These are phyloP conservation scores for Medicago lupulina DNA, from an alignment of 306 rosid species.

Conservation along the genomic window DNA sequence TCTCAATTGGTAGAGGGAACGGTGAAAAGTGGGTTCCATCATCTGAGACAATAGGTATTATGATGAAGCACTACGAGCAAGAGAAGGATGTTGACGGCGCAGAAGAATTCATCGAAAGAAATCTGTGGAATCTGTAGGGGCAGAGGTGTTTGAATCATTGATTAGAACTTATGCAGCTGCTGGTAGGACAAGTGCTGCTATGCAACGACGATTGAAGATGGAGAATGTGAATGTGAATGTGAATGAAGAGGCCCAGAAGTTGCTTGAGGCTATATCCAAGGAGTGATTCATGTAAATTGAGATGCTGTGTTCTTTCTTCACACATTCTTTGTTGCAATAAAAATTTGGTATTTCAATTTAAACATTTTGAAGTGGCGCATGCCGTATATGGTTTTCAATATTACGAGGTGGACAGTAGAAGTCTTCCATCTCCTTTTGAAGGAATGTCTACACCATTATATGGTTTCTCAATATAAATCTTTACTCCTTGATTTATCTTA, in stretches of 20 bases:
- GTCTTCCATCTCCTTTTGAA: too few species aligned
- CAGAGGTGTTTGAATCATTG: constrained; percentile 74
- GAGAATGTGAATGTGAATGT: constrained; percentile 79
- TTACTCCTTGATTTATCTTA: too few species aligned
- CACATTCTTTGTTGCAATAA: constrained; percentile 44
- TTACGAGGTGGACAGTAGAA: too few species aligned
- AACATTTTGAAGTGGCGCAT: constrained; percentile 34
- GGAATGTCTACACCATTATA: too few species aligned
- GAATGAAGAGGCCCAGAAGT: constrained; percentile 61
- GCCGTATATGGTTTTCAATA: too few species aligned
- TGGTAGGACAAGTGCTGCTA: constrained; percentile 63
- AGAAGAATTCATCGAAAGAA: constrained; percentile 75
- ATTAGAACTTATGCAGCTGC: constrained; percentile 83
- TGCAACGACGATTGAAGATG: constrained; percentile 79
- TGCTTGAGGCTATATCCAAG: constrained; percentile 67
- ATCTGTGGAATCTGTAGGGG: constrained; percentile 54
- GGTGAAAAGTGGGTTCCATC: constrained; percentile 79
- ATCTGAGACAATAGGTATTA: constrained; percentile 44
- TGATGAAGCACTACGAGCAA: constrained; percentile 74
- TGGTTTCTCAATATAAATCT: too few species aligned
- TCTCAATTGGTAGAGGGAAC: constrained; percentile 68
- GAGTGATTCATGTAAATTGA: constrained; percentile 57
- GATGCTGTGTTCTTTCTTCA: constrained; percentile 38
- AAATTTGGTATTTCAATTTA: constrained; percentile 33
- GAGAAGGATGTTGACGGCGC: constrained; percentile 87